Conservation (phyloP, 139 green algal species). For the Nannochloris sp. region DNA sequence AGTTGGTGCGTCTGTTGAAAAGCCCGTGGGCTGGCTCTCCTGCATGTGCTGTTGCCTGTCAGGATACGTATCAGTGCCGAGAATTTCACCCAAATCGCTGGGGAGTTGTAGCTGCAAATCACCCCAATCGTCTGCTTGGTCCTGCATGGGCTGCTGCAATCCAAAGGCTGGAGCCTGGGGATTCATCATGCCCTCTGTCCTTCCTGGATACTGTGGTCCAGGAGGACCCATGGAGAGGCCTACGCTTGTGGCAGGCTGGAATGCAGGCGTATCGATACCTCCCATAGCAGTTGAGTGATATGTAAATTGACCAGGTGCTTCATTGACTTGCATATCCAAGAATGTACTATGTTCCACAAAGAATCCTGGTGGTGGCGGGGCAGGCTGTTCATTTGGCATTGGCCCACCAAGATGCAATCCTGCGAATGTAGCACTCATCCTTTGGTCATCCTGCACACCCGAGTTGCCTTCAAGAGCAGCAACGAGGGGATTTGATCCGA, state of each 20-base stretch:
- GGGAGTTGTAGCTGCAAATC: constrained; percentile 26
- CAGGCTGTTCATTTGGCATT: neutral
- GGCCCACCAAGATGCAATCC: neutral
- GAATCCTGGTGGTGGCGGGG: neutral
- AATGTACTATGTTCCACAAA: neutral
- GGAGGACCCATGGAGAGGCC: neutral
- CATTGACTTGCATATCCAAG: neutral
- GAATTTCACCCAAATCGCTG: constrained; percentile 22
- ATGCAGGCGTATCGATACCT: neutral
- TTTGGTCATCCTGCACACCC: neutral
- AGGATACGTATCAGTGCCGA: constrained; percentile 10
- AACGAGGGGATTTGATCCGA: neutral
- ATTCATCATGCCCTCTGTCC: neutral
- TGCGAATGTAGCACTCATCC: neutral
- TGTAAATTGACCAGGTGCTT: neutral
- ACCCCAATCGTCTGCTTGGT: constrained; percentile 17
- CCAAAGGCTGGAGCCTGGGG: neutral
- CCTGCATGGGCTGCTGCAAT: neutral
- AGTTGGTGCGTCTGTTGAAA: neutral
- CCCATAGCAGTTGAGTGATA: neutral
- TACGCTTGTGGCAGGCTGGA: neutral
- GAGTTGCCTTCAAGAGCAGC: neutral
- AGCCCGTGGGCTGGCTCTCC: neutral
- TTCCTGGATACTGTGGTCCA: neutral
- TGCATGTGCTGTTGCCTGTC: neutral